Evolutionary conservation across 805 yeast genomes (phyloP), one percentile per base, ranked within the genome.

Genomic region (Pichia deserticola): DNA sequence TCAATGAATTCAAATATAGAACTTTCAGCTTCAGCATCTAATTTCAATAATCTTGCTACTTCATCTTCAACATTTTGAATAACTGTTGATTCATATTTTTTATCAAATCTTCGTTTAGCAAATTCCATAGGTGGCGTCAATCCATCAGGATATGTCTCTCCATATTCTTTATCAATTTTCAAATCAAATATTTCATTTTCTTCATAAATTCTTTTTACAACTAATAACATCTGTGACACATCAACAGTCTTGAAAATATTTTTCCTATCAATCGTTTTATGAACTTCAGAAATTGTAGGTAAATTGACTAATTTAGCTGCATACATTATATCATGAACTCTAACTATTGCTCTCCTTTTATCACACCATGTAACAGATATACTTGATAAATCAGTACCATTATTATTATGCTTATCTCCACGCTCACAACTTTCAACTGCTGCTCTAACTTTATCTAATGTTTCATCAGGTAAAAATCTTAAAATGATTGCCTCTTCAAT

Each of bases 221-320:
- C 92, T 6, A 90, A 67, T 46, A 93, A 69, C 71, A 93, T 86
- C 66, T 93, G 97, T 49, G 86, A 79, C 7, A 92, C 73, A 64
- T 93, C 98, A 35, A 88, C 74, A 0, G 95, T 81, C 61, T 93
- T 93, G 70, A 85, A 84, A 29, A 93, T 77, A 61, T 89, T 93
- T 64, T 92, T 92, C 60, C 81, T 78, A 64, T 93, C 99, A 28
- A 90, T 78, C 5, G 96, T 82, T 66, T 93, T 93, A 64, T 84
- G 88, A 7, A 86, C 79, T 63, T 93, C 99, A 9, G 87, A 77
- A 5, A 90, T 67, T 0, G 96, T 87, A 0, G 99, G 99, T 54
- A 93, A 70, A 58, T 90, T 92, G n/a, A 93, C 79, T 36, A 93
- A 69, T 54, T 88, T 81, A 0, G 95, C 97, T 7, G 87, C 89